Evolutionary conservation across 495 filamentous ascomycete species (phyloP), one percentile per base, ranked within the genome.

Genomic region (Aspergillus kassunensis): DNA sequence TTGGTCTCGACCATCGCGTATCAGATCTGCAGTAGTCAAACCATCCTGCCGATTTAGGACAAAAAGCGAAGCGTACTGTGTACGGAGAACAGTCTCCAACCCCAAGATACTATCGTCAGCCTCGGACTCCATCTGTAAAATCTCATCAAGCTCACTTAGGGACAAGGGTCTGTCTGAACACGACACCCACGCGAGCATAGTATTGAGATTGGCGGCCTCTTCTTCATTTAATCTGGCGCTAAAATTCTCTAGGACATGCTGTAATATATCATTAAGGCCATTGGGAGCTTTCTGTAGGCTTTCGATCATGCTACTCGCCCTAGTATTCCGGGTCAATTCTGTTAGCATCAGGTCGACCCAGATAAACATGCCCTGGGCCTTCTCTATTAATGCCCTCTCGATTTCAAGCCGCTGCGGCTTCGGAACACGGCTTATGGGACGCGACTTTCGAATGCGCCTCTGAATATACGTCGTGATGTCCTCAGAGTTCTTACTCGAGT

Each of bases 301-400:
- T 19, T 41, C 35, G n/a, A 36, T 5, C 11, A 50, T 50, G n/a
- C 47, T 50, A 7, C 35, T 39, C 11, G 47, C 47, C 16, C 47
- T 16, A 3, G 33, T 40, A 6, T 50, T 36, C 10, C 47, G 23
- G 19, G 16, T 25, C 12, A 50, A 20, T 11, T 50, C 47, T 8
- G 16, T 24, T 4, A 41, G 12, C 34, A 50, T 50, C 10, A 50
- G 15, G 25, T 50, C 20, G 0, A 40, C 47, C 47, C 46, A 50
- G 21, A 50, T 21, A 9, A 50, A 50, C 47, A 50, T 50, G 8
- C 47, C 47, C 25, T 50, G 34, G 4, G 47, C 35, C 5, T 50
- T 50, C 10, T 39, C 21, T 0, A 25, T 50, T 8, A 50, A 39
- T 11, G 18, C 16, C 0, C 31, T 27, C 6, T 27, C 18, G 19